A percentile compares a stretch with the other conserved stretches of the same genome.
phyloP scores from a whole-genome alignment of 768 basidiomycete genomes.

The Rhizopogon vulgaris region DNA sequence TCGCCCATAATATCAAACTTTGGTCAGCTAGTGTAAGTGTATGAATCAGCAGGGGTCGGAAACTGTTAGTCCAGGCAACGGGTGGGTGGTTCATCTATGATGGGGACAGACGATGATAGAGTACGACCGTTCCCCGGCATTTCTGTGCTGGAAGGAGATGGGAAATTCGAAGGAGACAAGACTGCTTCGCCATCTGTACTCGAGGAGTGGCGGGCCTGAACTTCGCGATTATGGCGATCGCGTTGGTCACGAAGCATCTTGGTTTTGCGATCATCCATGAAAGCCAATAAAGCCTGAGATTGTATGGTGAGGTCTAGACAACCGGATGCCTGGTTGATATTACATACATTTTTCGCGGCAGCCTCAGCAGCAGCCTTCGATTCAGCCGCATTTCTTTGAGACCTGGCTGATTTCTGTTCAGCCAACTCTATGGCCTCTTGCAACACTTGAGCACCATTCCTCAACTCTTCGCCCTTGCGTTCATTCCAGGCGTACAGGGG shows the following conservation, averaged over 20 bases:
- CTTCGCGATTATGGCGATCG: constrained; percentile 46
- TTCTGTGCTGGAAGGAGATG: background rate
- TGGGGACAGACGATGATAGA: constrained; percentile 7
- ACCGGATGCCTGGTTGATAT: background rate
- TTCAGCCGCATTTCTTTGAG: constrained; percentile 40
- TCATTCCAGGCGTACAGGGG: constrained; percentile 64
- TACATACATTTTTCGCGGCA: constrained; percentile 48
- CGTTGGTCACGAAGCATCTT: constrained; percentile 50
- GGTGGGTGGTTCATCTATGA: constrained; percentile 16
- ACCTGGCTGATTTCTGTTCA: constrained; percentile 40
- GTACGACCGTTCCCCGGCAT: constrained; percentile 24
- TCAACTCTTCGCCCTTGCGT: constrained; percentile 46
- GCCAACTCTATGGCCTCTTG: constrained; percentile 55
- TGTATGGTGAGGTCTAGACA: background rate
- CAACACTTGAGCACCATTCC: constrained; percentile 59
- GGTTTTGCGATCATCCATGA: constrained; percentile 68
- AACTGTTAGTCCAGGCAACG: constrained; percentile 8
- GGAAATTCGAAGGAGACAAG: background rate
- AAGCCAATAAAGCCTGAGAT: constrained; percentile 67
- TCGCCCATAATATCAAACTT: background rate
- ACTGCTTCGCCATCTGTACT: background rate
- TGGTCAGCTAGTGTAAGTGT: background rate
- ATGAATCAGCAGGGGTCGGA: background rate
- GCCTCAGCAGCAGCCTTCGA: constrained; percentile 54
- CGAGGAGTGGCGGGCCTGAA: constrained; percentile 7